Evolutionary conservation across 2,329 filamentous ascomycete species (phyloP).

Genomic region (Aspergillus sp.): DNA sequence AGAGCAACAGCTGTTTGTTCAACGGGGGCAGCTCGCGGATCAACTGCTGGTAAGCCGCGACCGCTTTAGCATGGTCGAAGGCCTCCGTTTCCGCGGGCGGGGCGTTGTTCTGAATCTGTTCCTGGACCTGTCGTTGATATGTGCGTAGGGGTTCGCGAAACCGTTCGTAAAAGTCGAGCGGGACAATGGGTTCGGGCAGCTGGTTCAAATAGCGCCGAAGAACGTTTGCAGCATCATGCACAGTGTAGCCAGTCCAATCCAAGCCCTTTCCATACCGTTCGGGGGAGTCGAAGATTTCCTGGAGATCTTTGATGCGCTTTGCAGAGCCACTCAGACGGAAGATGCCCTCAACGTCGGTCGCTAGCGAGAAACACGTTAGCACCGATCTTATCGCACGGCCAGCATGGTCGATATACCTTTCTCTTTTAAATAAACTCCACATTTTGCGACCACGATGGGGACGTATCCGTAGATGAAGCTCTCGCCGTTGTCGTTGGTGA

Average conservation of each 20-base stretch:
- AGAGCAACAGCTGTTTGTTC: constrained; percentile 89
- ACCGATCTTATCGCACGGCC: background rate
- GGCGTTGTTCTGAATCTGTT: constrained; percentile 69
- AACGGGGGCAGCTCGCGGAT: constrained; percentile 92
- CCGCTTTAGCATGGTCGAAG: constrained; percentile 74
- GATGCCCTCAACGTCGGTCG: constrained; percentile 92
- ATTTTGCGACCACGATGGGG: constrained; percentile 97
- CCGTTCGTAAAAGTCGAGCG: constrained; percentile 85
- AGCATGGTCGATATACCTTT: constrained; percentile 67
- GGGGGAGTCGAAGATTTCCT: constrained; percentile 87
- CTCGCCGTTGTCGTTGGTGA: constrained; percentile 87
- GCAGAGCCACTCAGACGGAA: constrained; percentile 95
- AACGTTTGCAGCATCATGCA: constrained; percentile 97
- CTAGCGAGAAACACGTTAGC: constrained; percentile 50
- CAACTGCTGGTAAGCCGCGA: constrained; percentile 79
- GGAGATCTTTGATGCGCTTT: constrained; percentile 96
- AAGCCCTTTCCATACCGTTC: constrained; percentile 95
- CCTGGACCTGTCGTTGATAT: constrained; percentile 70
- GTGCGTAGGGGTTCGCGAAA: constrained; percentile 81
- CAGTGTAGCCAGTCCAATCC: constrained; percentile 96
- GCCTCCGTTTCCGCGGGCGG: constrained; percentile 71
- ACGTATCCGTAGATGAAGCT: constrained; percentile 99
- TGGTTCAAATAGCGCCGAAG: constrained; percentile 94
- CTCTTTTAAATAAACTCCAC: constrained; percentile 95
- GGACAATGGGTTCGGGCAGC: constrained; percentile 93